Percentiles rank a stretch among this genome's conserved stretches.
These are phyloP conservation scores for Blechomonas ayalai DNA, from an alignment of 208 protist species.

Conservation along the genomic window DNA sequence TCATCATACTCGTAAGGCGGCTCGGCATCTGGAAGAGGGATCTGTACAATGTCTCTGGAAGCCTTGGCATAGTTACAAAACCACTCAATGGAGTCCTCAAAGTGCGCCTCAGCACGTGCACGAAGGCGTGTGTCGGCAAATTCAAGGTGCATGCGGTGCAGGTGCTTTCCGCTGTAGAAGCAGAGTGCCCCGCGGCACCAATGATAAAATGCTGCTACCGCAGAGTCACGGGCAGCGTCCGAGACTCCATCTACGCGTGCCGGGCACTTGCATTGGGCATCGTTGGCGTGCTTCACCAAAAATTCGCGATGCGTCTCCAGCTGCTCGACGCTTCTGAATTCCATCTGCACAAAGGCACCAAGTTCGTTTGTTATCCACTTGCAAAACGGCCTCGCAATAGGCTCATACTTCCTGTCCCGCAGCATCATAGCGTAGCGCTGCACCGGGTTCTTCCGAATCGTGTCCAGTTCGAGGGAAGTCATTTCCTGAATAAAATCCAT, in stretches of 20 bases:
- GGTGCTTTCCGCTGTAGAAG: slow-evolving; percentile 65
- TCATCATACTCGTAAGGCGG: slow-evolving; percentile 83
- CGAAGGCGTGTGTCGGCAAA: slow-evolving; percentile 74
- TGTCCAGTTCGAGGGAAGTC: slow-evolving; percentile 81
- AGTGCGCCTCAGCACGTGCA: slow-evolving; percentile 64
- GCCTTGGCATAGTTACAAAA: slow-evolving; percentile 79
- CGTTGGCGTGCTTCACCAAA: slow-evolving; percentile 58
- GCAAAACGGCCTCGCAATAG: slow-evolving; percentile 69
- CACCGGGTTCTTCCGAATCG: slow-evolving; percentile 80
- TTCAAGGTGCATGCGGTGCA: slow-evolving; percentile 61
- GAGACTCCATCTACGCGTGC: slow-evolving; percentile 53
- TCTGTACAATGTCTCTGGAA: slow-evolving; percentile 68
- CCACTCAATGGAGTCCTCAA: slow-evolving; percentile 80
- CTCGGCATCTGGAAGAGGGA: slow-evolving; percentile 76
- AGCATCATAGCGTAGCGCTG: slow-evolving; percentile 78
- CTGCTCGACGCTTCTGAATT: slow-evolving; percentile 68
- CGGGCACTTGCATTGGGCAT: slow-evolving; percentile 47
- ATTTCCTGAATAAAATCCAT: slow-evolving; percentile 90
- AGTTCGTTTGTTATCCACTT: slow-evolving; percentile 83
- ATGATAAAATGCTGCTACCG: slow-evolving; percentile 76
- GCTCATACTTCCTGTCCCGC: slow-evolving; percentile 69
- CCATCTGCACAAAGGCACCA: slow-evolving; percentile 50
- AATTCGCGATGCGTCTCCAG: slow-evolving; percentile 75
- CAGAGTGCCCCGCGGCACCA: slow-evolving; percentile 81
- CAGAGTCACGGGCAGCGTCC: slow-evolving; percentile 51